Base-by-base conservation (phyloP, 306 rosid species). In the Rosa chinensis region DNA sequence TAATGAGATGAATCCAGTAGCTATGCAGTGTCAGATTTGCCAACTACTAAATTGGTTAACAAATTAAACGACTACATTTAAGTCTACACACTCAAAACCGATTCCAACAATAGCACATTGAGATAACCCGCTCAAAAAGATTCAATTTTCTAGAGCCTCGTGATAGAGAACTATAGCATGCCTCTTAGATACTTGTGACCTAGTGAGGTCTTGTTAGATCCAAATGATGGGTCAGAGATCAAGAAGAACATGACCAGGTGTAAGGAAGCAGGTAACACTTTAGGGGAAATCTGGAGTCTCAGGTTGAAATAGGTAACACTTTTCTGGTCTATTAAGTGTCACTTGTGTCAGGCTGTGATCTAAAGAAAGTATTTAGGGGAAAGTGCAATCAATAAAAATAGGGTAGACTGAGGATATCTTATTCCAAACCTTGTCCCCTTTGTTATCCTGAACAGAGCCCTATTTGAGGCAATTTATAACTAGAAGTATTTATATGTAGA, bases 1-100 rank as follows among this genome's bases (percentile, higher is more conserved):
- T 69, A 49, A 37, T 82, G 69, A 73, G 70, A 83, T 67, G 68
- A 53, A 76, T 64, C 48, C 63, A 70, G 56, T 25, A 28, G 28
- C 69, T 44, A 75, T n/a, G 71, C 43, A 14, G 55, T 6, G 78
- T 75, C 78, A 61, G 78, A 61, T 59, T 48, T 47, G n/a, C 35
- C n/a, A 47, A 47, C 55, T 18, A 44, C 45, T 18, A 50, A 52
- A 12, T 25, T 71, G 52, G 32, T 48, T 66, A 3, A 16, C 37
- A 45, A 35, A 37, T 13, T 61, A 18, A 72, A 58, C 17, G 70
- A n/a, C 72, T 8, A 44, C 58, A 53, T 49, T 49, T 59, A 74
- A 58, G 42, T 23, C 25, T 6, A 3, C 58, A 14, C 50, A 74
- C 12, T 45, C 66, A 48, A 58, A n/a, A 74, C 50, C 13, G 53